Evolutionary conservation across 768 basidiomycete species (phyloP), one percentile per base, ranked within the genome.

Genomic region (Auricularia heimuer): DNA sequence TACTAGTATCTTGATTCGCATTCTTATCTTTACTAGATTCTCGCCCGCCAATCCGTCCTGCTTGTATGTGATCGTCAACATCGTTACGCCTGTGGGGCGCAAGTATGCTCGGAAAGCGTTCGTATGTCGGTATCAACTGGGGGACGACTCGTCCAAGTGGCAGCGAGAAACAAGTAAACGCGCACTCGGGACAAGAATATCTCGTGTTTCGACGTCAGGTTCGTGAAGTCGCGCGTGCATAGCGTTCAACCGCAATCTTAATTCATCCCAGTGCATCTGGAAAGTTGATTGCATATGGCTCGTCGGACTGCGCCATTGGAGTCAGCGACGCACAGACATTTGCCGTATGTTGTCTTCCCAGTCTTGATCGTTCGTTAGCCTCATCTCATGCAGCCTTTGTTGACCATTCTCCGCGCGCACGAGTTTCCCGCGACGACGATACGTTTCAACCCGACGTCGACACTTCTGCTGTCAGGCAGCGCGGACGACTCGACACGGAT

Each of bases 361-460:
- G 35, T 45, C 63, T 29, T 67, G 62, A 34, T 12, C 33, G 11
- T 18, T 2, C 4, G 1, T 34, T 24, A 29, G 35, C 65, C 18
- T 34, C 42, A 24, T 33, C 54, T n/a, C 51, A 33, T 62, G n/a
- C 70, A 98, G 95, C 95, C 94, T 1, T 73, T 93, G 12, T 76
- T 92, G 36, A 87, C 87, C 21, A 97, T 99, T 67, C 79, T 98
- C 65, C 92, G 91, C 75, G 91, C 97, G 0, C 96, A 98, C 74
- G 94, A 95, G 66, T 94, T 98, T 74, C 91, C 97, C 3, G 85
- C 92, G 4, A 98, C 97, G 1, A 86, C 90, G 3, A 76, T 99
- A 64, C 84, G 83, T 65, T 99, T 99, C 80, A 96, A 89, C 72
- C 88, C 94, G 1, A 80, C 85, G 4, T 86, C 88, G 12, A 84